Evolutionary conservation across 2,329 filamentous ascomycete species (phyloP), one percentile per base, ranked within the genome.

Genomic region (Dryadomyces quercus-mongolicae): DNA sequence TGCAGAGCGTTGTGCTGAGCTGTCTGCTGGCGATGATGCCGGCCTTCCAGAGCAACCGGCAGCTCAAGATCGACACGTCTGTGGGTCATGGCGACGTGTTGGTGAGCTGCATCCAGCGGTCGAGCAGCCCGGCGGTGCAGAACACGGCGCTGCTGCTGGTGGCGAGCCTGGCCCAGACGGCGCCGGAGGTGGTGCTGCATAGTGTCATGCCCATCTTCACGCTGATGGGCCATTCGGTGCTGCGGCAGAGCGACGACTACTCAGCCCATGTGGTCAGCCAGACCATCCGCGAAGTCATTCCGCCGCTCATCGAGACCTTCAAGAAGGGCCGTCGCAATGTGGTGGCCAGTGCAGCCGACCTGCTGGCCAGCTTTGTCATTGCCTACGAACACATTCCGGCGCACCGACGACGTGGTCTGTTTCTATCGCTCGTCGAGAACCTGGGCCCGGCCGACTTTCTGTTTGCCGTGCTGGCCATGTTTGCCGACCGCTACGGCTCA

Each of bases 171-270:
- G 92, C 93, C 21, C 85, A 85, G 43, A 87, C 91, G 60, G 88
- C 89, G 0, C 93, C 94, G 0, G 91, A 95, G 66, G 74, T 95
- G 49, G 88, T 98, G 3, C 76, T 98, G 55, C 92, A 98, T 70
- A 96, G 90, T 62, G 88, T 98, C 53, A 98, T 98, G 93, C 93
- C 93, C 13, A 92, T 98, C 52, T 98, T 98, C 71, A 97, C 93
- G 0, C 96, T 97, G 66, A 96, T 97, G 85, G 90, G 92, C 45
- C 86, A 85, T 46, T 95, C 88, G 3, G 85, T 96, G 20, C 77
- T 98, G 51, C 84, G 88, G 50, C 92, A 96, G 70, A 89, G 88
- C 62, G 94, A 98, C 63, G 92, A 97, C 62, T 97, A 96, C 70
- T 97, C 93, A 21, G 90, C 91, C 13, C 88, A 95, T 66, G 92